phyloP scores from a whole-genome alignment of 371 early-diverging fungal species.

The Quaeritorhiza haematococci region DNA sequence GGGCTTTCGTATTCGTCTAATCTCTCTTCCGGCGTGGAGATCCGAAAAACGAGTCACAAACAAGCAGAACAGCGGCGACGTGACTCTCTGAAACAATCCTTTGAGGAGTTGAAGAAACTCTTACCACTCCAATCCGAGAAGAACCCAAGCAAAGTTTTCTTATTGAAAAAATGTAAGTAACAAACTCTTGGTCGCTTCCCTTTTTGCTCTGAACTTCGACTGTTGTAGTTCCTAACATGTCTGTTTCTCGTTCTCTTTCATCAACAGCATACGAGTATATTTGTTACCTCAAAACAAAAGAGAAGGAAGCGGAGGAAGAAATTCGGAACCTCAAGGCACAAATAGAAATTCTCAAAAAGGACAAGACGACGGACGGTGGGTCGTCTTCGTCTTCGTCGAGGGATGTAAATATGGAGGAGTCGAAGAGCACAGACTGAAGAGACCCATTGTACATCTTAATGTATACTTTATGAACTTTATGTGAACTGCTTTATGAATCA shows the following conservation, averaged over 20 bases:
- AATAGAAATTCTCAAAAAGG: too few species aligned
- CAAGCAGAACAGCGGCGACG: slow-evolving; percentile 92
- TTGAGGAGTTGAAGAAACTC: slow-evolving; percentile 70
- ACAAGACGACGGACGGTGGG: too few species aligned
- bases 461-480: too few species aligned
- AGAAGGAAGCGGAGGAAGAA: too few species aligned
- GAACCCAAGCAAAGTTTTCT: slow-evolving; percentile 55
- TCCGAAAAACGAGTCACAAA: slow-evolving; percentile 76
- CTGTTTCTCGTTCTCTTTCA: too few species aligned
- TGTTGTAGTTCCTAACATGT: neutral
- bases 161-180: slow-evolving; percentile 42
- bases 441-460: too few species aligned
- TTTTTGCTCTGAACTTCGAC: too few species aligned
- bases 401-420: too few species aligned
- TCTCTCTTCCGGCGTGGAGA: slow-evolving; percentile 68
- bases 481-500: too few species aligned
- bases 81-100: slow-evolving; percentile 80
- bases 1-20: slow-evolving; percentile 67
- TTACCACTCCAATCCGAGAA: slow-evolving; percentile 66
- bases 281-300: neutral
- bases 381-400: too few species aligned
- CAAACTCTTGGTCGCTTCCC: neutral
- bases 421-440: too few species aligned
- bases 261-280: neutral
- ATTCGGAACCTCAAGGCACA: too few species aligned